Conservation (phyloP, 495 filamentous ascomycete species). For the Aspergillus funiculosus region DNA sequence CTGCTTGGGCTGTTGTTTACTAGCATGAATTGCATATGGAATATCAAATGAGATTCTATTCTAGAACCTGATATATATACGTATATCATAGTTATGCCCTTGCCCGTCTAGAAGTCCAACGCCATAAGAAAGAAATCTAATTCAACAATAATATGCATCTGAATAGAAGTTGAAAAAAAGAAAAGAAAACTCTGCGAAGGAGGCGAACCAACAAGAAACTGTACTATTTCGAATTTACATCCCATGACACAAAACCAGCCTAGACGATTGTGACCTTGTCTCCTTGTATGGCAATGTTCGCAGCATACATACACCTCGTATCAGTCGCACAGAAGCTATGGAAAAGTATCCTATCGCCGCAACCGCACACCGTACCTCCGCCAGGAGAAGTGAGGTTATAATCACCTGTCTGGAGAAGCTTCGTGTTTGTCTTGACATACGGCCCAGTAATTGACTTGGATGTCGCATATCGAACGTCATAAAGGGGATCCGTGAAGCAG, state of each 20-base stretch:
- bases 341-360: conserved; percentile 45
- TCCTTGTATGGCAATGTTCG: conserved; percentile 28
- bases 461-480: conserved; percentile 53
- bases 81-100: too few species aligned
- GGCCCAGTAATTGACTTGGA: conserved; percentile 41
- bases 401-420: conserved; percentile 37
- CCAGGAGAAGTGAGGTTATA: conserved; percentile 46
- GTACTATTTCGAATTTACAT: too few species aligned
- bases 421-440: conserved; percentile 36
- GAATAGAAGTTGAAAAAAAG: too few species aligned
- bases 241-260: background rate
- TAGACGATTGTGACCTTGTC: conserved; percentile 23
- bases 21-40: too few species aligned
- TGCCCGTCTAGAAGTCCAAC: too few species aligned
- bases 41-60: too few species aligned
- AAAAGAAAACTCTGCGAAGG: too few species aligned
- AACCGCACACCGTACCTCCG: conserved; percentile 43
- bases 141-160: too few species aligned
- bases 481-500: conserved; percentile 46
- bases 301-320: conserved; percentile 34
- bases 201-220: too few species aligned
- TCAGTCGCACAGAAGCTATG: conserved; percentile 47
- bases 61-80: too few species aligned
- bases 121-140: too few species aligned
- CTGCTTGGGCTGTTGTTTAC: too few species aligned